Base-by-base conservation (phyloP, 1,284 basidiomycete species). In the Psilocybe mexicana region DNA sequence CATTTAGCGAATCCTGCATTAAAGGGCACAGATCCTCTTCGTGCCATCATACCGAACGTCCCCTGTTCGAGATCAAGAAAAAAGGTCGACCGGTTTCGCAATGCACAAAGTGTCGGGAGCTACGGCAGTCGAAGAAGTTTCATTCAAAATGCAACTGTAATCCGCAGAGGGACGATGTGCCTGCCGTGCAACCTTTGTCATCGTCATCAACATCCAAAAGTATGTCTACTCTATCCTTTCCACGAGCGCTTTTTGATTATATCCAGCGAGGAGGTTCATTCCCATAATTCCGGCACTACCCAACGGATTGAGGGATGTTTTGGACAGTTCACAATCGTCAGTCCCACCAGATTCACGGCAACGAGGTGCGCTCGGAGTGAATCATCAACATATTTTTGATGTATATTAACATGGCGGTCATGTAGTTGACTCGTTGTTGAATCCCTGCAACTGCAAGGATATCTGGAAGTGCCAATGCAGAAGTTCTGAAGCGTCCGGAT, bases 1-100 rank as follows among this genome's bases (percentile, higher is more conserved):
- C 45, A 38, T 23, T 55, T 65, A 93, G 92, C 72, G 89, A 90
- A 74, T 88, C 91, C 8, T 94, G 92, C 71, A 93, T 94, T 72
- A 93, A 94, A 74, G 92, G 92, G 1, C 92, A 94, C 67, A 84
- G 92, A 55, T 93, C 92, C 2, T 92, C 92, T 1, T 85, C 84
- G 10, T 94, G 92, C 69, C 82, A 83, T 42, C 92, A 94, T 69
- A 87, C 85, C 48, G 89, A 92, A 63, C 81, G 92, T 7, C 90
- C 91, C 1, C 76, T 94, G 10, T 93, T 90, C 63, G 91, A 94
- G 69, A 86, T 94, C 59, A 92, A 93, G 79, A 92, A 90, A 78
- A 94, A 90, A 74, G 92, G 89, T 6, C 81, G 92, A 10, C 92
- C 92, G 0, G 82, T 92, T 6, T 92, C 92, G 6, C 92, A 94